Percentiles rank a stretch among this genome's conserved stretches.
phyloP scores from a whole-genome alignment of 257 asterid genomes.

The Catharanthus roseus region DNA sequence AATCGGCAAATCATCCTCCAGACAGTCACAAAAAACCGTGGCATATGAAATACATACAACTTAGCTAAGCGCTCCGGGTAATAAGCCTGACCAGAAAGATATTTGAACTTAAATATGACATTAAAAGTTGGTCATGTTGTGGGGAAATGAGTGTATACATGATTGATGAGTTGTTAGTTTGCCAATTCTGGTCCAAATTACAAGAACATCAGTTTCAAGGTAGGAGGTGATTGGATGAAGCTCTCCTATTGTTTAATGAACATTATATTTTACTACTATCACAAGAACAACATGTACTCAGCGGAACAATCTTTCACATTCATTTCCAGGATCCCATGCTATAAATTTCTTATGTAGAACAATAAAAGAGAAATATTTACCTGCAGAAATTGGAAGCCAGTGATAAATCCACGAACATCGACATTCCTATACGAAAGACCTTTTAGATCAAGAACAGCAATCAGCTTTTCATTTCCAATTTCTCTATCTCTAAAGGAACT shows the following conservation, averaged over 20 bases:
- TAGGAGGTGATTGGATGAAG: too few relatives aligned
- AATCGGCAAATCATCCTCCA: constrained; percentile 66
- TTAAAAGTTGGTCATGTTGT: neutral
- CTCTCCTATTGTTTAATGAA: too few relatives aligned
- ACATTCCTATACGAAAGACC: constrained; percentile 51
- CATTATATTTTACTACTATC: too few relatives aligned
- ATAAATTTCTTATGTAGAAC: neutral
- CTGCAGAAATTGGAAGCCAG: constrained; percentile 79
- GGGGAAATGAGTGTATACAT: too few relatives aligned
- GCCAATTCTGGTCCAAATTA: too few relatives aligned
- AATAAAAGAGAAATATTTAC: constrained; percentile 25
- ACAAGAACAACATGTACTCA: too few relatives aligned
- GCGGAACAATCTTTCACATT: neutral
- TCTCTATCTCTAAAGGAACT: constrained; percentile 56
- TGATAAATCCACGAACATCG: constrained; percentile 63
- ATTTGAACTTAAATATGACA: neutral
- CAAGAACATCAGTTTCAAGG: neutral
- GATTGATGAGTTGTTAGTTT: too few relatives aligned
- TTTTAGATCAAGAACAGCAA: constrained; percentile 57
- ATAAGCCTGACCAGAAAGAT: constrained; percentile 35
- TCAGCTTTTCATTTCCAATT: constrained; percentile 58
- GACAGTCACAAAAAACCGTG: constrained; percentile 57
- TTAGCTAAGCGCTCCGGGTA: constrained; percentile 73
- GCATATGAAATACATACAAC: constrained; percentile 61
- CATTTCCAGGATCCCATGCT: neutral